Evolutionary conservation across 495 filamentous ascomycete species (phyloP).

Genomic region (Barbatosphaeria neglecta): DNA sequence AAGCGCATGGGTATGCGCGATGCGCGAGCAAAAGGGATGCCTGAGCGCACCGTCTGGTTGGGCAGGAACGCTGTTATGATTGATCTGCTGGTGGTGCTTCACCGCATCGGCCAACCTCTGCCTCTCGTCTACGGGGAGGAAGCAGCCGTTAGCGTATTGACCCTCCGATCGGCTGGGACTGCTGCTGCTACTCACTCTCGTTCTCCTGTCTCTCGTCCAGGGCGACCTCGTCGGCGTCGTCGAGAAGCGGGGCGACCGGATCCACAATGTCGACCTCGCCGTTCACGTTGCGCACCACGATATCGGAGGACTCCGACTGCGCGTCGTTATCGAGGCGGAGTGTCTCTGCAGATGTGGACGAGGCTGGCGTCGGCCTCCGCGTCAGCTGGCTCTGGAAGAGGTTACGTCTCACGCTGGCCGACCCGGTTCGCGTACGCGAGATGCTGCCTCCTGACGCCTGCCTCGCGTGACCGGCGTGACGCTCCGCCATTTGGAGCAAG

Average conservation of each 20-base stretch:
- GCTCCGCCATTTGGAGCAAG: slow-evolving; percentile 8
- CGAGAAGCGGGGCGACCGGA: slow-evolving; percentile 41
- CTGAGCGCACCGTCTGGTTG: slow-evolving; percentile 53
- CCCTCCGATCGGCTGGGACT: background rate
- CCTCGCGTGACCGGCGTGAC: background rate
- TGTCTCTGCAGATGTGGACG: slow-evolving; percentile 22
- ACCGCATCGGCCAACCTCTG: slow-evolving; percentile 41
- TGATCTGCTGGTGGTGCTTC: slow-evolving; percentile 44
- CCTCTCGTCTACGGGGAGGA: slow-evolving; percentile 35
- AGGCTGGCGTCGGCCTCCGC: slow-evolving; percentile 48
- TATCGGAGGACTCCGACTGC: slow-evolving; percentile 47
- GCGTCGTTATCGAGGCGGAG: slow-evolving; percentile 21
- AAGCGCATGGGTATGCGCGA: background rate
- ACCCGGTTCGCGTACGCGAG: background rate
- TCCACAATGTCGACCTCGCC: slow-evolving; percentile 65
- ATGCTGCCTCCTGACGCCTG: background rate
- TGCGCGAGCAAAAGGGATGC: background rate
- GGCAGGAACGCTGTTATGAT: slow-evolving; percentile 49
- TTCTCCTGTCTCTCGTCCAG: slow-evolving; percentile 34
- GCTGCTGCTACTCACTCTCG: slow-evolving; percentile 12
- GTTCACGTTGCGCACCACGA: slow-evolving; percentile 64
- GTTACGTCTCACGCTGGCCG: slow-evolving; percentile 48
- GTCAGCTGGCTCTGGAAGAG: slow-evolving; percentile 63
- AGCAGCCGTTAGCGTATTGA: slow-evolving; percentile 1
- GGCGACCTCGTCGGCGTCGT: slow-evolving; percentile 40